phyloP scores from a whole-genome alignment of 495 filamentous ascomycete genomes.

The Talaromyces nanjingensis region DNA sequence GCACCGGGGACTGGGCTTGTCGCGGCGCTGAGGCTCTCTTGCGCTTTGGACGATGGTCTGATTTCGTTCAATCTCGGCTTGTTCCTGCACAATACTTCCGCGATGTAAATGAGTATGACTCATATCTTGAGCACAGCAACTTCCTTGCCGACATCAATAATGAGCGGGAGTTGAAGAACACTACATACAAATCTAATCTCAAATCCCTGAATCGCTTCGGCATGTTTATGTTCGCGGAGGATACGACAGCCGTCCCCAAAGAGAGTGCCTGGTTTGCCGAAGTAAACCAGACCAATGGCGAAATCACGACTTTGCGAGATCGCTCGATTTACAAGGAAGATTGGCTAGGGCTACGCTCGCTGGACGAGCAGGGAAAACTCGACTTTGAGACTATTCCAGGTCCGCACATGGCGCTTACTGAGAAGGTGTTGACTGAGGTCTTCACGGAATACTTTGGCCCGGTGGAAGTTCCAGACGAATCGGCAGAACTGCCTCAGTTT shows the following conservation, averaged over 20 bases:
- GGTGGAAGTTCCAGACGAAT: conserved; percentile 16
- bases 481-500: not conserved
- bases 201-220: conserved; percentile 66
- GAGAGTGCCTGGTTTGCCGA: conserved; percentile 90
- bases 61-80: conserved; percentile 65
- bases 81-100: conserved; percentile 97
- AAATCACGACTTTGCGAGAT: conserved; percentile 62
- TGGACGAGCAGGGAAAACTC: conserved; percentile 76
- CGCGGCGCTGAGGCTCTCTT: conserved; percentile 66
- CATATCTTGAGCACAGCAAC: conserved; percentile 77
- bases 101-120: conserved; percentile 59
- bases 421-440: conserved; percentile 54
- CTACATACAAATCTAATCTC: conserved; percentile 65
- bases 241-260: conserved; percentile 81
- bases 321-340: conserved; percentile 78
- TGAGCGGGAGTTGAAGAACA: conserved; percentile 70
- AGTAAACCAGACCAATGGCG: conserved; percentile 59
- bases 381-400: conserved; percentile 65
- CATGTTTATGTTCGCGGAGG: conserved; percentile 86
- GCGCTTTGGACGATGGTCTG: conserved; percentile 64
- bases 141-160: conserved; percentile 99
- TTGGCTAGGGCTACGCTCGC: conserved; percentile 78
- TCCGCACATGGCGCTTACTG: conserved; percentile 75
- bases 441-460: conserved; percentile 66
- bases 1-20: conserved; percentile 69